Conservation (phyloP, 75 land plant genomes). For the Selaginella tamariscina region DNA sequence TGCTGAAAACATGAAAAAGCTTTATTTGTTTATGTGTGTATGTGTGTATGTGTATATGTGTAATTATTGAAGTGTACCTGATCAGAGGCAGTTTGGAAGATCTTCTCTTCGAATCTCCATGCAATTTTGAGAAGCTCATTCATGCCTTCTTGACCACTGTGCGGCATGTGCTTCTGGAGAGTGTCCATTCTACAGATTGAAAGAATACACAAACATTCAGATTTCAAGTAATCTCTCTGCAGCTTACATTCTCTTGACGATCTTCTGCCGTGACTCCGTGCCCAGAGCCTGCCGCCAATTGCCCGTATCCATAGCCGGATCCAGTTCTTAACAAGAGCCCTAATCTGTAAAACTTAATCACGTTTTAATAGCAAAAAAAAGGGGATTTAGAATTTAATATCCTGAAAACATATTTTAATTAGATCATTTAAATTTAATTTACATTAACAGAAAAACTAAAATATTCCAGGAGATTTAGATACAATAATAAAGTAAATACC, state of each 20-base stretch:
- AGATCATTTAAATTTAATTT: too few relatives aligned
- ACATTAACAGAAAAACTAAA: too few relatives aligned
- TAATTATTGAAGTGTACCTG: conserved; percentile 34
- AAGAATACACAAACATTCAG: background rate
- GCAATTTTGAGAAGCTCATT: conserved; percentile 60
- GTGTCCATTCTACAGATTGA: conserved; percentile 53
- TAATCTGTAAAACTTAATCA: too few relatives aligned
- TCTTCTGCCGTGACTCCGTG: conserved; percentile 40
- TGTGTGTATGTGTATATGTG: too few relatives aligned
- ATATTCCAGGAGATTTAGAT: too few relatives aligned
- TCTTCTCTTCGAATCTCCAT: conserved; percentile 65
- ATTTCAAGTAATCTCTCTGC: background rate
- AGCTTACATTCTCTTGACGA: conserved; percentile 50
- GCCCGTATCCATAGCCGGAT: too few relatives aligned
- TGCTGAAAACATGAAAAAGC: conserved; percentile 31
- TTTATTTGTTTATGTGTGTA: background rate
- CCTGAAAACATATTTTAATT: too few relatives aligned
- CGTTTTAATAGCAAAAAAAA: too few relatives aligned
- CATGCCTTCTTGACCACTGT: conserved; percentile 50
- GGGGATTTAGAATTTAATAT: too few relatives aligned
- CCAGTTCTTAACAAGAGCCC: too few relatives aligned
- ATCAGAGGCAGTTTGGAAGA: conserved; percentile 39
- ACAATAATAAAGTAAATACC: too few relatives aligned
- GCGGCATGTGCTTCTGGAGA: conserved; percentile 51
- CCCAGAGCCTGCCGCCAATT: conserved; percentile 42